These are phyloP conservation scores for Sophora flavescens DNA, from an alignment of 306 rosid species.

Conservation along the genomic window DNA sequence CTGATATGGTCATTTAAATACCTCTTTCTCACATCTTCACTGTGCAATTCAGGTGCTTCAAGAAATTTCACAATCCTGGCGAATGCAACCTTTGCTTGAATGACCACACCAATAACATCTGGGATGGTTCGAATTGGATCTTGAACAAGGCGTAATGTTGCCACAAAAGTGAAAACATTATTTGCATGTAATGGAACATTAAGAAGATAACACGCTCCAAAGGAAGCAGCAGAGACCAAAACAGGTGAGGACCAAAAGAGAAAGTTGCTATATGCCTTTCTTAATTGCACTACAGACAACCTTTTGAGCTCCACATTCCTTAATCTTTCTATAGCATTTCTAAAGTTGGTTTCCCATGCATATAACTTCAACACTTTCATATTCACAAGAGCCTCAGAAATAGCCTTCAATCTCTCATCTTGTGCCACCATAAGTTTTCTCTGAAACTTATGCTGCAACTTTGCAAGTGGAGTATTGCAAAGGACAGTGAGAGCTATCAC, in stretches of 20 bases:
- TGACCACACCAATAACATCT: conserved; percentile 66
- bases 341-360: conserved; percentile 79
- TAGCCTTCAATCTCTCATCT: conserved; percentile 67
- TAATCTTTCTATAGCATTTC: conserved; percentile 56
- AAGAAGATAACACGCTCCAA: conserved; percentile 70
- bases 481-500: conserved; percentile 66
- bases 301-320: conserved; percentile 65
- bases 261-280: conserved; percentile 55
- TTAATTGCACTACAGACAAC: conserved; percentile 61
- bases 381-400: conserved; percentile 67
- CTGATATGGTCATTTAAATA: conserved; percentile 22
- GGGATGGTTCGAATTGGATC: conserved; percentile 65
- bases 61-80: conserved; percentile 60
- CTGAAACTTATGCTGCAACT: conserved; percentile 69
- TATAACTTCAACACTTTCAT: conserved; percentile 78
- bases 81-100: conserved; percentile 78
- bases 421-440: conserved; percentile 69
- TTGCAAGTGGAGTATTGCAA: conserved; percentile 77
- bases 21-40: conserved; percentile 40
- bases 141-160: conserved; percentile 79
- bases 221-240: conserved; percentile 73
- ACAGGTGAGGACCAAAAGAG: conserved; percentile 82
- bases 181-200: conserved; percentile 68
- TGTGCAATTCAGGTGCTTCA: conserved; percentile 68
- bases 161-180: conserved; percentile 76